Base-by-base conservation (phyloP, 352 stramenopile genomes). In the Salisapilia sapeloensis region DNA sequence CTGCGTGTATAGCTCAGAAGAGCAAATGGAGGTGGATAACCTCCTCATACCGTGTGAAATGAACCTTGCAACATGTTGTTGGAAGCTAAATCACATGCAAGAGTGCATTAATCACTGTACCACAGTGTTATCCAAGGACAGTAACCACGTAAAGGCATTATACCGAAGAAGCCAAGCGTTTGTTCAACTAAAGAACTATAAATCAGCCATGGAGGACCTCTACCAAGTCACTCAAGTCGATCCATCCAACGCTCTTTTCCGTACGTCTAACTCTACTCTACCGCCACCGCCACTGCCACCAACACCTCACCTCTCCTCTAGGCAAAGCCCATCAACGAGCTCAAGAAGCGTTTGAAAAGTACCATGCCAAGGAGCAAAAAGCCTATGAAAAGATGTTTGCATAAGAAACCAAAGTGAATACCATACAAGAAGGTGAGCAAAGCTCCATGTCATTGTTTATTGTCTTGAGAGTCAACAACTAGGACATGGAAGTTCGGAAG, bases 141-240 rank as follows among this genome's bases (percentile, higher is more conserved):
- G 56, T 1, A 27, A 28, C 17, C 64, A 79, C 39, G 40, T 56
- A 7, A 87, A 87, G 39, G 67, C 69, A 33, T 52, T 65, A 8
- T 85, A 60, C 45, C 52, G 60, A 18, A 59, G 69, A 26, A 76
- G 67, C 29, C 67, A 85, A 33, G 72, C 63, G 22, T 67, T 63
- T 26, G 26, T 62, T 4, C 38, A 47, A 9, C 47, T 44, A 14
- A 83, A 79, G 32, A 56, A 66, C 29, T 83, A 77, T 24, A 50
- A 66, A 5, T 28, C 62, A 6, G 69, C 65, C 3, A 31, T 82
- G 13, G n/a, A n/a, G n/a, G 69, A 85, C 47, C 46, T 85, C 22
- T 50, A 48, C 15, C 38, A 35, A 6, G 41, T 57, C 12, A 18
- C 50, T 7, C 21, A 55, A 2, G 20, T 59, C 6, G 60, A 80